phyloP scores from a whole-genome alignment of 306 rosid genomes.

The Cicer pinnatifidum region DNA sequence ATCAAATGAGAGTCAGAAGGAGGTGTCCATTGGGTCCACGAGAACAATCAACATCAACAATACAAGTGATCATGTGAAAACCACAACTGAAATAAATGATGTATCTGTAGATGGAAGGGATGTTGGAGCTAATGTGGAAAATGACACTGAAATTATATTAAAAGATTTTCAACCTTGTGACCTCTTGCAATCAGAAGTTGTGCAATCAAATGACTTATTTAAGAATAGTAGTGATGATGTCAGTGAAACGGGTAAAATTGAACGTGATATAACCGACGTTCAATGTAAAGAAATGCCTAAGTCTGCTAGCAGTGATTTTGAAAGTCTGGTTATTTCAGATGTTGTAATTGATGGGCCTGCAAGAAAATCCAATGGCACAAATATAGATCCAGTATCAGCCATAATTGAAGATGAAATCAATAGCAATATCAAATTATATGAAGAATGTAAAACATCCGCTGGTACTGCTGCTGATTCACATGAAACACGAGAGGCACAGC shows the following conservation, averaged over 20 bases:
- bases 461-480: slow-evolving; percentile 40
- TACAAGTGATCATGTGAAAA: slow-evolving; percentile 33
- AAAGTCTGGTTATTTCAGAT: slow-evolving; percentile 49
- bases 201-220: slow-evolving; percentile 34
- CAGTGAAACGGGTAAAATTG: slow-evolving; percentile 42
- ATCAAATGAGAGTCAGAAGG: slow-evolving; percentile 40
- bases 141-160: slow-evolving; percentile 29
- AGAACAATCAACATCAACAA: slow-evolving; percentile 41
- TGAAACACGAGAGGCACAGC: slow-evolving; percentile 36
- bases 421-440: slow-evolving; percentile 42
- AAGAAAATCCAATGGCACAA: slow-evolving; percentile 42
- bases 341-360: slow-evolving; percentile 36
- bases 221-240: slow-evolving; percentile 41
- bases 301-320: slow-evolving; percentile 37
- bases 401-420: slow-evolving; percentile 43
- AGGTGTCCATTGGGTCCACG: slow-evolving; percentile 42
- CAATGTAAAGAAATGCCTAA: slow-evolving; percentile 41
- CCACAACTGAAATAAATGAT: slow-evolving; percentile 40
- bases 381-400: slow-evolving; percentile 33
- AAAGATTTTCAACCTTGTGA: slow-evolving; percentile 42
- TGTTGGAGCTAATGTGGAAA: slow-evolving; percentile 45
- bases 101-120: slow-evolving; percentile 39
- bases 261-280: slow-evolving; percentile 41
- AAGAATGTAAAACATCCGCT: slow-evolving; percentile 36
- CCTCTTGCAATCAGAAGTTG: slow-evolving; percentile 45